Base-by-base conservation (phyloP, 2,329 filamentous ascomycete species). In the Rhytidhysteron rufulum region DNA sequence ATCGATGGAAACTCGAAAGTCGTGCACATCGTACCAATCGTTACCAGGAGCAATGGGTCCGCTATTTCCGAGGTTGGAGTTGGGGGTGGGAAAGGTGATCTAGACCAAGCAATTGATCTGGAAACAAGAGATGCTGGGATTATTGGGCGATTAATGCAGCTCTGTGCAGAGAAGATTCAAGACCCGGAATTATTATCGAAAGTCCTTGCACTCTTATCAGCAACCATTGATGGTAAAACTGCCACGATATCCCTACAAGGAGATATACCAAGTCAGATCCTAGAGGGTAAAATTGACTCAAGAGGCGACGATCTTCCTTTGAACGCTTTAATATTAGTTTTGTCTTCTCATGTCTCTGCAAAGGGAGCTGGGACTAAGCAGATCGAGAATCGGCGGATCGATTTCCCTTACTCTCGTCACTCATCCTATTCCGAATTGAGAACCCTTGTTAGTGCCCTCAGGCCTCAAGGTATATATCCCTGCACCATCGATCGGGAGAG, bases 331-430 rank as follows among this genome's bases (percentile, higher is more conserved):
- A 34, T 67, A 59, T 47, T 55, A 13, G 44, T 51, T 7, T 47
- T 66, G 3, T 49, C 53, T 16, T 45, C 47, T 2, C 44, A 46
- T 27, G 49, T 40, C 17, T 44, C 40, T 2, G 42, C 16, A 4
- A 25, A 42, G 5, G 16, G 31, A 1, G 18, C 31, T 5, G 25
- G 31, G 7, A 16, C 21, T 6, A 43, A 37, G 22, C 39, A 24
- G 8, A 51, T 54, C 50, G 8, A 45, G 40, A 34, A 36, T 31
- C 0, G 24, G 8, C 24, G 24, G 8, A 66, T 67, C 18, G 73
- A 69, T 16, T 96, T 95, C 50, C 87, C 90, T 0, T 96, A 90
- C 57, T 91, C 91, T 0, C 79, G 91, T 1, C 91, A 97, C 62
- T 94, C 91, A 0, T 95, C 88, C 0, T 91, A 93, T 44, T 69